Conservation (phyloP, 257 asterid genomes). For the Haberlea rhodopensis region DNA sequence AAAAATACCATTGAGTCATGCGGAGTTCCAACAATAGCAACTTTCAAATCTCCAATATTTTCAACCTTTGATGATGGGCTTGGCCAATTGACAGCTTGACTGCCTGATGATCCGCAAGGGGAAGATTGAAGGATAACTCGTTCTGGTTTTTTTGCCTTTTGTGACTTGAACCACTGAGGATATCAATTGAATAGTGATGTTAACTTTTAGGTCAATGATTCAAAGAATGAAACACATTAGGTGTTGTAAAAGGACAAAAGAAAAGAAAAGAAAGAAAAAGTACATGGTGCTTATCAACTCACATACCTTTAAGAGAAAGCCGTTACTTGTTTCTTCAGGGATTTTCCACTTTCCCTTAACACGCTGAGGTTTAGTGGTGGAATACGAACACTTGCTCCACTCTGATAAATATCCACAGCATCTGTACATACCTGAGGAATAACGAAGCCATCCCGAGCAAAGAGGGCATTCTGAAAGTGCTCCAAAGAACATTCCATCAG, state of each 20-base stretch:
- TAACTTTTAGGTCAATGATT: conserved; percentile 2
- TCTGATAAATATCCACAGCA: conserved; percentile 81
- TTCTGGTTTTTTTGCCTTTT: conserved; percentile 68
- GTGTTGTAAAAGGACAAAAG: conserved; percentile 2
- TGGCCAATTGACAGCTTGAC: conserved; percentile 34
- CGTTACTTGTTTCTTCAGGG: conserved; percentile 68
- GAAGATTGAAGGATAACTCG: conserved; percentile 65
- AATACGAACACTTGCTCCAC: conserved; percentile 86
- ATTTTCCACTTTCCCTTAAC: conserved; percentile 84
- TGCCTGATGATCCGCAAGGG: conserved; percentile 41
- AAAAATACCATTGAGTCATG: conserved; percentile 48
- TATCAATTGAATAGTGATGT: conserved; percentile 25
- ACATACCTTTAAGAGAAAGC: conserved; percentile 72
- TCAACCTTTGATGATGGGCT: conserved; percentile 48
- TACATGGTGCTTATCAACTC: conserved; percentile 23
- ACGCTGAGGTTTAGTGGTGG: conserved; percentile 71
- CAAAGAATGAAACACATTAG: neutral
- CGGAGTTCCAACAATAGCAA: conserved; percentile 53
- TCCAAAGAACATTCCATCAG: conserved; percentile 95
- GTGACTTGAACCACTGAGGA: conserved; percentile 89
- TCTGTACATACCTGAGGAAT: conserved; percentile 74
- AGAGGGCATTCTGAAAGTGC: conserved; percentile 72
- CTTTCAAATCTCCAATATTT: conserved; percentile 60
- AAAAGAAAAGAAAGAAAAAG: conserved; percentile 9
- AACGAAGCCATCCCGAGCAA: conserved; percentile 77